Percentiles rank a stretch among this genome's conserved stretches.
Conservation (phyloP, 805 yeast genomes). For the Lachancea kluyveri region DNA sequence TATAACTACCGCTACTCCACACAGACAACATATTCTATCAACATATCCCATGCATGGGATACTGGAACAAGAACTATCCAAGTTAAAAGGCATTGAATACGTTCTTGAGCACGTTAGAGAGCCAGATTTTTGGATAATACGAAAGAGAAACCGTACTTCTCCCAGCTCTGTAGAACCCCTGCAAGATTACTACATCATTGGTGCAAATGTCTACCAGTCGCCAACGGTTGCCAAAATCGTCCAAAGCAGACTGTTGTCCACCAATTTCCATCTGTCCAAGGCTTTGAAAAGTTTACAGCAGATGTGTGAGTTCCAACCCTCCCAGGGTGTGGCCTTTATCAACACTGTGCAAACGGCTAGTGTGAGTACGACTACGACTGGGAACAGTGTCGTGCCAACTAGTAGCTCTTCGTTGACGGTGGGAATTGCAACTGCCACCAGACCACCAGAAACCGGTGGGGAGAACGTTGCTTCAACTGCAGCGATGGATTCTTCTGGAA, state of each 20-base stretch:
- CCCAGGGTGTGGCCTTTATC: constrained; percentile 40
- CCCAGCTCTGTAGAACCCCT: constrained; percentile 38
- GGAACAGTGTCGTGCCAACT: constrained; percentile 1
- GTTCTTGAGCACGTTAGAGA: constrained; percentile 68
- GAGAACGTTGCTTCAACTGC: constrained; percentile 5
- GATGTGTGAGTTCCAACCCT: constrained; percentile 51
- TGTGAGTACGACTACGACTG: not conserved
- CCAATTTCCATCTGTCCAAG: constrained; percentile 36
- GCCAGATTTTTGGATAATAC: constrained; percentile 88
- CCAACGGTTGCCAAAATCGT: constrained; percentile 71
- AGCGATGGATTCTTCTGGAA: constrained; percentile 1
- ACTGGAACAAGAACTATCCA: constrained; percentile 53
- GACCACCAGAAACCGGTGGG: constrained; percentile 2
- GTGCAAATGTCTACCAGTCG: constrained; percentile 89
- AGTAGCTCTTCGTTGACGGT: constrained; percentile 5
- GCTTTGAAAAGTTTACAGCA: constrained; percentile 42
- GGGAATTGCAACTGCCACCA: constrained; percentile 5
- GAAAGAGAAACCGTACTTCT: constrained; percentile 66
- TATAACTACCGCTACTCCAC: constrained; percentile 5
- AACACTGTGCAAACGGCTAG: no score
- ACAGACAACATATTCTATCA: constrained; percentile 7
- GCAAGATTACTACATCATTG: constrained; percentile 81
- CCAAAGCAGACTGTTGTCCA: constrained; percentile 59
- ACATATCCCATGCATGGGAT: constrained; percentile 29
- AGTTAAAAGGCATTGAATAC: constrained; percentile 84